Evolutionary conservation across 2,329 filamentous ascomycete genomes (phyloP).

Genomic region (Tolypocladium inflatum): DNA sequence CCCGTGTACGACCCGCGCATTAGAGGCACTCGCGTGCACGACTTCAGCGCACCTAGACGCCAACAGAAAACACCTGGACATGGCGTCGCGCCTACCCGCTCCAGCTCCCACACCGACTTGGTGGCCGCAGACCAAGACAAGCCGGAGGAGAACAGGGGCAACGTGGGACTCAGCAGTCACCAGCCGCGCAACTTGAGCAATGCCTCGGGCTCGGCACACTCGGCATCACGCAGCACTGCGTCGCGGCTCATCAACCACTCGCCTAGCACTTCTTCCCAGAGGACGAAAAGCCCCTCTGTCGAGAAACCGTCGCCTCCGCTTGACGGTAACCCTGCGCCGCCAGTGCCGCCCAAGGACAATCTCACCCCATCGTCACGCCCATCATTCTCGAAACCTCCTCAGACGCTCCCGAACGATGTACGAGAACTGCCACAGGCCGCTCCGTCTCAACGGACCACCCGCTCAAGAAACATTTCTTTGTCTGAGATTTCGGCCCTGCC

Average conservation of each 20-base stretch:
- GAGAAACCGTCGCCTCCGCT: constrained; percentile 3
- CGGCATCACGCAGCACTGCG: constrained; percentile 13
- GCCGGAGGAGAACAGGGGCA: not conserved
- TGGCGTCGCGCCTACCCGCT: constrained; percentile 7
- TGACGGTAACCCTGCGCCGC: constrained; percentile 15
- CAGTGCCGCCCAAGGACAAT: constrained; percentile 30
- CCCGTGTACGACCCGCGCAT: constrained; percentile 53
- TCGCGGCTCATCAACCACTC: constrained; percentile 16
- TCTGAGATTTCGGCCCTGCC: constrained; percentile 43
- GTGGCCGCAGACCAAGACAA: constrained; percentile 9
- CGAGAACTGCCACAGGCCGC: constrained; percentile 10
- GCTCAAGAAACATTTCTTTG: constrained; percentile 44
- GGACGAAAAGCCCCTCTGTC: constrained; percentile 6
- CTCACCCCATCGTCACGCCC: constrained; percentile 10
- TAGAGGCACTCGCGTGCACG: constrained; percentile 53
- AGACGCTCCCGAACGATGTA: constrained; percentile 8
- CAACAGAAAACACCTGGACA: constrained; percentile 18
- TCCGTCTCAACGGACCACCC: constrained; percentile 19
- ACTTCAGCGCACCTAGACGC: constrained; percentile 52
- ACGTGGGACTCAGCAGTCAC: no score
- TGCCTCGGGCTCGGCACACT: constrained; percentile 18
- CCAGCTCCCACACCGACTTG: constrained; percentile 6
- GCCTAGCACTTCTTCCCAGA: constrained; percentile 16
- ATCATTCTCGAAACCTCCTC: constrained; percentile 11
- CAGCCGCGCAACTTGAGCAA: constrained; percentile 18